phyloP scores from a whole-genome alignment of 108 stramenopile species.

The Nitzschia inconspicua region DNA sequence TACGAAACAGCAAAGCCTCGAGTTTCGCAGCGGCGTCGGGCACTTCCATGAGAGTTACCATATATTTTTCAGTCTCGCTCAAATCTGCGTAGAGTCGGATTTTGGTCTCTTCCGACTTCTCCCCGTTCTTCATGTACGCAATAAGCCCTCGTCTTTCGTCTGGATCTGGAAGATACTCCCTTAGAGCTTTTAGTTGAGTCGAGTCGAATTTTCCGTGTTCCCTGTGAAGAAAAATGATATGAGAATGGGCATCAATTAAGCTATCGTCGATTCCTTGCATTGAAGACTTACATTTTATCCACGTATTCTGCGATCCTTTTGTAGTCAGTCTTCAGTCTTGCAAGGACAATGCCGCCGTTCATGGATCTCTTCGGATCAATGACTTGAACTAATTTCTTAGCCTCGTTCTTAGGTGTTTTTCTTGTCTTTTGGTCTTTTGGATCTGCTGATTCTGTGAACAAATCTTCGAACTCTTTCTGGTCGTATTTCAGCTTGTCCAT shows the following conservation, averaged over 20 bases:
- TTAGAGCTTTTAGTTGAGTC: slow-evolving; percentile 71
- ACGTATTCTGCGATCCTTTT: slow-evolving; percentile 63
- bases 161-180: slow-evolving; percentile 70
- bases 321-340: slow-evolving; percentile 70
- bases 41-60: slow-evolving; percentile 75
- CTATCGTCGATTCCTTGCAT: not conserved
- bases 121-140: slow-evolving; percentile 56
- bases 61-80: slow-evolving; percentile 81
- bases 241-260: not conserved
- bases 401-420: slow-evolving; percentile 35
- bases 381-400: slow-evolving; percentile 81
- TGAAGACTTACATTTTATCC: slow-evolving; percentile 63
- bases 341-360: slow-evolving; percentile 89
- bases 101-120: slow-evolving; percentile 33
- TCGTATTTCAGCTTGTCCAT: slow-evolving; percentile 77
- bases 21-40: slow-evolving; percentile 62
- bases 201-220: slow-evolving; percentile 65
- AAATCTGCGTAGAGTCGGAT: slow-evolving; percentile 49
- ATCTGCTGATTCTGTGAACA: slow-evolving; percentile 81
- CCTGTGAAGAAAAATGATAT: slow-evolving; percentile 26
- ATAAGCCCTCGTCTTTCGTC: slow-evolving; percentile 64
- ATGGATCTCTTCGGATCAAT: slow-evolving; percentile 89
- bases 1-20: slow-evolving; percentile 80
- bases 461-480: slow-evolving; percentile 81
- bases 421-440: slow-evolving; percentile 65